Evolutionary conservation across 345 rosid species (phyloP).

Genomic region (Viola odorata): DNA sequence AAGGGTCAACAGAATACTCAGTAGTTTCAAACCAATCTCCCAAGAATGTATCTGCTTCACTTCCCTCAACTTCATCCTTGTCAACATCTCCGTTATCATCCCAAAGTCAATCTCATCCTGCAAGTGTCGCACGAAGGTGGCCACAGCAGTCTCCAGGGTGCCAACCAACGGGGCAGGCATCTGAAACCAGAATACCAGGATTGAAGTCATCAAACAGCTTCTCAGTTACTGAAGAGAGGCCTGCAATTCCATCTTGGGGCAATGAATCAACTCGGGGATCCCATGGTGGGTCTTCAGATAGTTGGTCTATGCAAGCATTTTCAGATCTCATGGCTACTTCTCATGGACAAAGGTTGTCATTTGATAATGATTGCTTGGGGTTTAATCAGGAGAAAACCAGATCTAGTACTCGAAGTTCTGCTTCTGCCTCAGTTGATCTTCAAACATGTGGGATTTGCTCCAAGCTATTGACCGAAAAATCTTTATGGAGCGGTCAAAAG

Average conservation of each 20-base stretch:
- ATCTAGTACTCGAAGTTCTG: constrained; percentile 36
- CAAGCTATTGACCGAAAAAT: constrained; percentile 69
- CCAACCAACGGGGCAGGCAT: constrained; percentile 32
- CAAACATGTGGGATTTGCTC: constrained; percentile 88
- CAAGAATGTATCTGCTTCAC: constrained; percentile 45
- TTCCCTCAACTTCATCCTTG: constrained; percentile 65
- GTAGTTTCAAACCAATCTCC: constrained; percentile 48
- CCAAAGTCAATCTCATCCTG: constrained; percentile 42
- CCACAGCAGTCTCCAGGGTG: constrained; percentile 35
- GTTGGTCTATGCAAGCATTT: constrained; percentile 79
- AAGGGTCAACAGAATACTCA: constrained; percentile 44
- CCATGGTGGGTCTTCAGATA: constrained; percentile 62
- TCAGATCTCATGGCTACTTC: constrained; percentile 76
- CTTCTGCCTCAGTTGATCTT: constrained; percentile 41
- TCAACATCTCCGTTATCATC: constrained; percentile 45
- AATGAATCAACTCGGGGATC: constrained; percentile 52
- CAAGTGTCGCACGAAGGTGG: constrained; percentile 38
- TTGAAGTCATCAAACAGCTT: constrained; percentile 38
- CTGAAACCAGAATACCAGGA: constrained; percentile 36
- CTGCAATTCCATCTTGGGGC: constrained; percentile 43
- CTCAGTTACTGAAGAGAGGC: constrained; percentile 39
- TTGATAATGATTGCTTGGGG: constrained; percentile 49
- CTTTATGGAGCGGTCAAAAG: constrained; percentile 73
- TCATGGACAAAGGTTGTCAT: constrained; percentile 51
- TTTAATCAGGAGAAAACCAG: constrained; percentile 44